Evolutionary conservation across 192 early-diverging fungal species (phyloP), one percentile per base, ranked within the genome.

Genomic region (Coemansia sp.): DNA sequence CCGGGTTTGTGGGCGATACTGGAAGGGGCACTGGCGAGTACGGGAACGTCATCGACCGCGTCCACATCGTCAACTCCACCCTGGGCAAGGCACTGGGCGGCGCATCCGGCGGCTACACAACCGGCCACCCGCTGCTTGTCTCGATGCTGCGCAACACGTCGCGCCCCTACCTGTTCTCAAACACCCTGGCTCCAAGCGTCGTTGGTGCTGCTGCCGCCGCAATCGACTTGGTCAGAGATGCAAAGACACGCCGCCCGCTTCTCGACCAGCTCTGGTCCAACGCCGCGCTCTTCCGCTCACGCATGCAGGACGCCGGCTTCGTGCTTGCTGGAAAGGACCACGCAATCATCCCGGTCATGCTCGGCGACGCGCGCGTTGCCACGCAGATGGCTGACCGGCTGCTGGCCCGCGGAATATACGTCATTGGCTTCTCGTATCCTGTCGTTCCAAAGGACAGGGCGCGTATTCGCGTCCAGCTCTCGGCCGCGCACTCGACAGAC

Each of bases 21-120:
- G 91, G 91, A 1, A 76, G 85, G 10, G 91, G 91, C 40, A 83
- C 88, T 17, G 81, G 85, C 63, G 89, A 91, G 62, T 86, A 90
- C 69, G 86, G 78, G 66, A 82, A 74, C 43, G 84, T 90, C 55
- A 50, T 69, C 40, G 77, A 81, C 36, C 80, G 85, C 64, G 62
- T 86, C 41, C 83, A 86, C 56, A 62, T 86, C 46, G 83, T 86
- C 66, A 86, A 86, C 81, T 86, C 85, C 4, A 86, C 85, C 1
- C 78, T 86, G 57, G 85, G 85, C 25, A 86, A 86, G 63, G 85
- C 83, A 11, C 73, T 86, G 29, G 81, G 85, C 36, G 85, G 85
- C 52, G 85, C 85, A 5, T 74, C 82, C 0, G 85, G 85, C 61
- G 76, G 79, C 8, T 83, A 83, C 75, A 83, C 79, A 20, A 67